phyloP scores from a whole-genome alignment of 2,329 filamentous ascomycete genomes.

The Domatiomyces globalis region DNA sequence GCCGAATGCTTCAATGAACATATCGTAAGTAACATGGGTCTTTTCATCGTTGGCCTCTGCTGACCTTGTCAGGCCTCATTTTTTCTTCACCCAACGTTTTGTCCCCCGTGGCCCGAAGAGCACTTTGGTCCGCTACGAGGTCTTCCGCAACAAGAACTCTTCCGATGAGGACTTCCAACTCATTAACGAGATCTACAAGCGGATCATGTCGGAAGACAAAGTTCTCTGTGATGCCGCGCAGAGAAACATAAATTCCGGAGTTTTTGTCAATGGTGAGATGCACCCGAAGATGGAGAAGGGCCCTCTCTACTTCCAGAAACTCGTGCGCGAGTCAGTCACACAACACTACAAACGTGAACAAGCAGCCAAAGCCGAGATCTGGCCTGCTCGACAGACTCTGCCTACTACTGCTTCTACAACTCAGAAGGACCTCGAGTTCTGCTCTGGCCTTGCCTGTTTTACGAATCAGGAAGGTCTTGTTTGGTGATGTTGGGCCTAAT shows the following conservation, averaged over 20 bases:
- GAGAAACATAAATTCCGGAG: conserved; percentile 45
- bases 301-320: conserved; percentile 42
- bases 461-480: conserved; percentile 3
- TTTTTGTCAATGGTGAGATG: conserved; percentile 50
- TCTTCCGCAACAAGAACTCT: conserved; percentile 48
- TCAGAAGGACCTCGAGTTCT: conserved; percentile 12
- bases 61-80: conserved; percentile 34
- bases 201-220: conserved; percentile 52
- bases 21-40: conserved; percentile 7
- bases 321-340: conserved; percentile 35
- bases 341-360: conserved; percentile 37
- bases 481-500: not conserved
- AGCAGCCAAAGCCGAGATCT: conserved; percentile 34
- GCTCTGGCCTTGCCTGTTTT: conserved; percentile 4
- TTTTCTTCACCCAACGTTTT: conserved; percentile 51
- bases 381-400: conserved; percentile 28
- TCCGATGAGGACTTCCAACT: conserved; percentile 44
- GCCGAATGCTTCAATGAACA: conserved; percentile 11
- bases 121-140: conserved; percentile 47
- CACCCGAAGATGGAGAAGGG: conserved; percentile 49
- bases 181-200: conserved; percentile 48
- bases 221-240: conserved; percentile 46
- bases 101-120: conserved; percentile 39
- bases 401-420: conserved; percentile 9
- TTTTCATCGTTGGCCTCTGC: not conserved